Base-by-base conservation (phyloP, 2,329 filamentous ascomycete genomes). In the Cladophialophora chaetospira region DNA sequence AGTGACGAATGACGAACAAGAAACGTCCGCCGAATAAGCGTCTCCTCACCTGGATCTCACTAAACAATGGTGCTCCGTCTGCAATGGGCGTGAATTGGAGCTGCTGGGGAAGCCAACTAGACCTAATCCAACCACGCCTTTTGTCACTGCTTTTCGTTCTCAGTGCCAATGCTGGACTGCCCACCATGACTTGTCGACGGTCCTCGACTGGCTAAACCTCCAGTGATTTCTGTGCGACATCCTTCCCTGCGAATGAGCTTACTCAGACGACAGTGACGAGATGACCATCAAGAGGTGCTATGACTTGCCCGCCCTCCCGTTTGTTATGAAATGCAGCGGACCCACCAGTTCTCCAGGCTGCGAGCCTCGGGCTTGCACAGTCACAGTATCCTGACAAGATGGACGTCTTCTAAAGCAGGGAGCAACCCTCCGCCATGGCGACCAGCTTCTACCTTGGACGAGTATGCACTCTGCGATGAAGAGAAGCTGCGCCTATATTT, bases 361-460 rank as follows among this genome's bases (percentile, higher is more conserved):
- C 36, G 42, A 26, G 57, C 60, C 58, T 51, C 36, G 26, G 17
- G 23, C 43, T 11, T 53, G 29, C 31, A 40, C 50, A 35, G 35
- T 40, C 36, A 13, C 48, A 19, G 23, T 13, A 19, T 15, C 15
- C 26, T 45, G 42, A 35, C 15, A 26, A 44, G 53, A 56, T 57
- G 53, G 46, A 21, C 31, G 23, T 62, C 62, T 57, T 48, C 61
- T 56, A 53, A 61, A 31, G 40, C 64, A 11, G 50, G 13, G 33
- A 66, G 71, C 43, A 69, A 55, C 26, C 77, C 78, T 46, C 82
- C 82, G 2, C 76, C 79, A 67, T 85, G 82, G 82, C 73, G 82
- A 48, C 82, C 82, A 43, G 80, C 80, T 35, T 79, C 78, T 17
- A 77, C 81, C 31, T 73, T 86, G 49, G 83, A 86, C 71, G 81